A percentile compares a stretch with the other conserved stretches of the same genome.
phyloP scores from a whole-genome alignment of 352 stramenopile species.

The Phytophthora megakarya region DNA sequence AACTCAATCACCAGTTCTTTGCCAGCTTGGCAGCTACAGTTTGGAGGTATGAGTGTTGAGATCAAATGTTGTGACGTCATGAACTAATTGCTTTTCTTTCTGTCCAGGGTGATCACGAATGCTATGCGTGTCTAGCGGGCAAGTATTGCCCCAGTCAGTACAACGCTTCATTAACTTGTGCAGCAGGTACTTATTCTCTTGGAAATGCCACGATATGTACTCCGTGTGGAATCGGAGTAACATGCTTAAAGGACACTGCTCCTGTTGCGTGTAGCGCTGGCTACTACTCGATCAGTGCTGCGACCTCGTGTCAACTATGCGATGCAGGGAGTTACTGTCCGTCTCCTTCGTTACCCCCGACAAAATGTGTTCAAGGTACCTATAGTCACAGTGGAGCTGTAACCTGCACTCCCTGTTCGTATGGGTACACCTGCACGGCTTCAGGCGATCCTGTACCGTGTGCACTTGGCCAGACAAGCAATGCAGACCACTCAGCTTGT shows the following conservation, averaged over 20 bases:
- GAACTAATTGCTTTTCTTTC: slow-evolving; percentile 5
- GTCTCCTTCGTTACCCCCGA: slow-evolving; percentile 33
- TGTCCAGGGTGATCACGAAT: slow-evolving; percentile 40
- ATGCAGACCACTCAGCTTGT: slow-evolving; percentile 48
- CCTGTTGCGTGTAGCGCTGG: slow-evolving; percentile 35
- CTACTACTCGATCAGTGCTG: slow-evolving; percentile 35
- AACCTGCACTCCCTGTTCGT: slow-evolving; percentile 48
- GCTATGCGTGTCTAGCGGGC: slow-evolving; percentile 46
- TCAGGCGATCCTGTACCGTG: slow-evolving; percentile 40
- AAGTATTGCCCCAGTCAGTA: slow-evolving; percentile 39
- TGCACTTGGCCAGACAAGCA: slow-evolving; percentile 45
- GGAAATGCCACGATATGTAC: slow-evolving; percentile 43
- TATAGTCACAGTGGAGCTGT: slow-evolving; percentile 48
- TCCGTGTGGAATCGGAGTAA: slow-evolving; percentile 50
- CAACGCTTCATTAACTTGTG: slow-evolving; percentile 23
- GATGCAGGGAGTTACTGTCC: slow-evolving; percentile 45
- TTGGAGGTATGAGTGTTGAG: slow-evolving; percentile 28
- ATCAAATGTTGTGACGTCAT: not conserved
- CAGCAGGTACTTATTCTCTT: slow-evolving; percentile 50
- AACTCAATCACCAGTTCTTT: slow-evolving; percentile 41
- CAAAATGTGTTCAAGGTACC: slow-evolving; percentile 39
- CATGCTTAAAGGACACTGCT: slow-evolving; percentile 38
- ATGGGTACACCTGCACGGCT: slow-evolving; percentile 47
- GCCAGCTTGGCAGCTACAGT: slow-evolving; percentile 54
- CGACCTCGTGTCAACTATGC: slow-evolving; percentile 34